Evolutionary conservation across 768 basidiomycete genomes (phyloP), one percentile per base, ranked within the genome.

Genomic region (Phaffia tasmanica): DNA sequence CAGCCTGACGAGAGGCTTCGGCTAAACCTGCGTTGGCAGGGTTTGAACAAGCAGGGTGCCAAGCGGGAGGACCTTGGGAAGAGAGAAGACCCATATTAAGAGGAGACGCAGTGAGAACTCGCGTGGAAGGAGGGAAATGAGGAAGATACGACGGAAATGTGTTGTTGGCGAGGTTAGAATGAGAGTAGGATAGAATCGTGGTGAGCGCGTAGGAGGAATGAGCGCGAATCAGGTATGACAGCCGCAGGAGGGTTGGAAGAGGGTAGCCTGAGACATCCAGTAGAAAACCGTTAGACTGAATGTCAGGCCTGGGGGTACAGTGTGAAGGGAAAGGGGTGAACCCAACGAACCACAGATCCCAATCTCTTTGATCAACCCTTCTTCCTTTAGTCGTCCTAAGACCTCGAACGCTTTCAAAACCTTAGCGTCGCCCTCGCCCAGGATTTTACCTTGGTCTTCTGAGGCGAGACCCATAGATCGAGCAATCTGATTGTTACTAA

Each of bases 51-150:
- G 70, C 71, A 18, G 75, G 76, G 64, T 77, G 76, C 76, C 76
- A 77, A 7, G 25, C 69, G 1, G 75, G 74, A 21, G 70, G 70
- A 2, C 75, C 74, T 2, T 46, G 14, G 8, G 69, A 71, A 1
- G 74, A 73, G 46, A 77, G 63, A 9, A 76, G 62, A 5, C 75
- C 75, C 76, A 77, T 77, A 35, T 73, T 69, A 42, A 76, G 69
- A 11, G 76, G 76, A 5, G 73, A 72, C n/a, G 76, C 76, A 58
- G 74, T 76, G 23, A 72, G 67, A 21, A 77, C 67, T 29, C 71
- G 63, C 2, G 75, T 72, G 23, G 67, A 55, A 7, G 72, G 55
- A 3, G 59, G 54, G 48, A 75, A 71, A 30, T 70, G 69, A 4
- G 67, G 70, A 21, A 75, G 57, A 64, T 72, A 77, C n/a, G 69